A percentile compares a stretch with the other conserved stretches of the same genome.
Conservation (phyloP, 345 rosid species). For the Populus tremula region DNA sequence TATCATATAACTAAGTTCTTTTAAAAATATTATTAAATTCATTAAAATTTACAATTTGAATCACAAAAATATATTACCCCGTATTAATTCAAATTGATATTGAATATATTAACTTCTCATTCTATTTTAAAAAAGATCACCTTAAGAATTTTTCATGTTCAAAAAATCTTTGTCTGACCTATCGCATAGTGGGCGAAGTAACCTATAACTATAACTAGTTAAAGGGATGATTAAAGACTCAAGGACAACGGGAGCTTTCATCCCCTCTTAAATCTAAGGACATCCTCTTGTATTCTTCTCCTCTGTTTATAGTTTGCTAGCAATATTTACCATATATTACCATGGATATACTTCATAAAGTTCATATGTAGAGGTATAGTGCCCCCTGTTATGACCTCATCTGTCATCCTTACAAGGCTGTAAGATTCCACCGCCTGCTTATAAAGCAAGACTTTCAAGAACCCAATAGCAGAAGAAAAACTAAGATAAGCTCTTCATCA, state of each 20-base stretch:
- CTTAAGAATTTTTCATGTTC: too few relatives aligned
- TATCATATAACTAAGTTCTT: too few relatives aligned
- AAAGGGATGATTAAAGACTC: not conserved
- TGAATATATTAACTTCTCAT: too few relatives aligned
- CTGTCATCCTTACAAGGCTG: constrained; percentile 18
- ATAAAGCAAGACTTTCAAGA: not conserved
- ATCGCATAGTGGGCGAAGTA: too few relatives aligned
- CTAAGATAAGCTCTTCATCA: not conserved
- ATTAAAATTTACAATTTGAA: too few relatives aligned
- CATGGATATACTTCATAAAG: not conserved
- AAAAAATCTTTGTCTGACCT: too few relatives aligned
- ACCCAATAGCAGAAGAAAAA: not conserved
- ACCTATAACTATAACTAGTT: too few relatives aligned
- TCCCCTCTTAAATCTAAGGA: constrained; percentile 2
- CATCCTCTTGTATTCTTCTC: constrained; percentile 14
- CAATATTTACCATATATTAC: not conserved
- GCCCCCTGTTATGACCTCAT: constrained; percentile 14
- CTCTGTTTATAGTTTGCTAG: not conserved
- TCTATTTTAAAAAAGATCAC: too few relatives aligned
- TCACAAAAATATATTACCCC: too few relatives aligned
- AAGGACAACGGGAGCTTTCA: not conserved
- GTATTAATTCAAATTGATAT: too few relatives aligned
- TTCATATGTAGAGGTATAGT: not conserved
- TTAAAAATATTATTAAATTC: too few relatives aligned
- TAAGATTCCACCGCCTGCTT: constrained; percentile 18